Conservation (phyloP, 768 basidiomycete species). For the Chalciporus chontae region DNA sequence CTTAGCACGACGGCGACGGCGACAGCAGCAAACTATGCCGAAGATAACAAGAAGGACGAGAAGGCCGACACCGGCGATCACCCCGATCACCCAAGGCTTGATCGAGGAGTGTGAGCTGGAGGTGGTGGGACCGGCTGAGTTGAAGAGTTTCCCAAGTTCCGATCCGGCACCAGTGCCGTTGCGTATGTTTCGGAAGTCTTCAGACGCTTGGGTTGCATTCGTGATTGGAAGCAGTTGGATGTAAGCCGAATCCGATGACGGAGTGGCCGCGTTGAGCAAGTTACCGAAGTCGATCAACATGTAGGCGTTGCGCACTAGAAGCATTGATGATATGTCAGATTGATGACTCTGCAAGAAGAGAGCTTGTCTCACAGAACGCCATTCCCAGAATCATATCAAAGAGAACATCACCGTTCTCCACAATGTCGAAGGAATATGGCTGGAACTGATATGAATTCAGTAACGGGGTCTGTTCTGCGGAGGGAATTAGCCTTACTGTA, state of each 20-base stretch:
- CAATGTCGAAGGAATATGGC: conserved; percentile 52
- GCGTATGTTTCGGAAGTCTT: conserved; percentile 15
- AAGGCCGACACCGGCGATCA: conserved; percentile 11
- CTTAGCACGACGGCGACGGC: conserved; percentile 13
- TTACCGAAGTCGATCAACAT: conserved; percentile 63
- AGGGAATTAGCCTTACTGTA: conserved; percentile 35
- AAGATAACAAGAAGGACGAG: conserved; percentile 4
- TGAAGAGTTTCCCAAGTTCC: conserved; percentile 39
- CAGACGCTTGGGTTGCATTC: conserved; percentile 37
- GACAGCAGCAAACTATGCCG: conserved; percentile 3
- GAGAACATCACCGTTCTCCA: conserved; percentile 1
- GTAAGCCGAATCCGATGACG: conserved; percentile 45
- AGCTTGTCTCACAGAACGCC: conserved; percentile 52
- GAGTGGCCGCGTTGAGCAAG: conserved; percentile 43
- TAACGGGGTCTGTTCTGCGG: not conserved
- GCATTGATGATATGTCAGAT: not conserved
- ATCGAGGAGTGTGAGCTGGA: conserved; percentile 20
- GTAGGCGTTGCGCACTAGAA: conserved; percentile 51
- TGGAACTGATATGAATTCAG: conserved; percentile 51
- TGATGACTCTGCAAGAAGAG: not conserved
- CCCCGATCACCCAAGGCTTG: conserved; percentile 12
- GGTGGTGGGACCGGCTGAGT: conserved; percentile 31
- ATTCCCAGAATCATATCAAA: conserved; percentile 73
- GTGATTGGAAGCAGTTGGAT: conserved; percentile 63
- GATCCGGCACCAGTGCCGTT: not conserved